A percentile compares a stretch with the other conserved stretches of the same genome.
phyloP scores from a whole-genome alignment of 345 rosid species.

The Eucalyptus cladocalyx region DNA sequence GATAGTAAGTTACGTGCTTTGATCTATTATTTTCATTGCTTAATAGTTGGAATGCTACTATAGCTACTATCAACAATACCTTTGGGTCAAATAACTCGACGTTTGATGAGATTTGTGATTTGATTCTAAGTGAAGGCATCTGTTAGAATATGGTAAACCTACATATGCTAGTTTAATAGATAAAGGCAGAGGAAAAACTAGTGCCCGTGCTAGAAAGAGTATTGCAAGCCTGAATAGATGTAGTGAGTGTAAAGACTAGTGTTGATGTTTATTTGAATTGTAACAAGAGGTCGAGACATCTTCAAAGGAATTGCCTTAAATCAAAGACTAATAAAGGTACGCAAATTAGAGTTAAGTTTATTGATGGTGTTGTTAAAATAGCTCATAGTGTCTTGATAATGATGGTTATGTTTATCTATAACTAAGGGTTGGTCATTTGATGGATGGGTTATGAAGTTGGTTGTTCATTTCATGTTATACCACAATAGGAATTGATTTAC shows the following conservation, averaged over 20 bases:
- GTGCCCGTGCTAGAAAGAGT: background rate
- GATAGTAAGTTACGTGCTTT: background rate
- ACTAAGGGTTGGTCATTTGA: background rate
- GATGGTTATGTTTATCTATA: background rate
- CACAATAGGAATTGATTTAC: background rate
- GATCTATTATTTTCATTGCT: background rate
- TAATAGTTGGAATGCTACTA: background rate
- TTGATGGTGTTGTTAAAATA: background rate
- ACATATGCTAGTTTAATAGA: background rate
- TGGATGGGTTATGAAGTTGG: background rate
- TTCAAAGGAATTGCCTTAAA: background rate
- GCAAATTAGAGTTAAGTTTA: background rate
- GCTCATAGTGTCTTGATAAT: background rate
- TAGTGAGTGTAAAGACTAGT: background rate
- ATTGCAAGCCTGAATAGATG: background rate
- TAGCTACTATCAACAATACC: background rate
- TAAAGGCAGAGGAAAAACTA: background rate
- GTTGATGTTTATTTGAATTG: background rate
- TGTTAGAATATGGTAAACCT: background rate
- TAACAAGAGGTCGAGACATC: background rate
- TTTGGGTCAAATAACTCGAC: background rate
- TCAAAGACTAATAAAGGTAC: background rate
- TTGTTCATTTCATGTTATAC: background rate
- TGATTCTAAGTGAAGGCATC: background rate
- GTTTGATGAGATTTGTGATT: background rate